Evolutionary conservation across 768 basidiomycete species (phyloP).

Genomic region (Rossbeevera mucosa): DNA sequence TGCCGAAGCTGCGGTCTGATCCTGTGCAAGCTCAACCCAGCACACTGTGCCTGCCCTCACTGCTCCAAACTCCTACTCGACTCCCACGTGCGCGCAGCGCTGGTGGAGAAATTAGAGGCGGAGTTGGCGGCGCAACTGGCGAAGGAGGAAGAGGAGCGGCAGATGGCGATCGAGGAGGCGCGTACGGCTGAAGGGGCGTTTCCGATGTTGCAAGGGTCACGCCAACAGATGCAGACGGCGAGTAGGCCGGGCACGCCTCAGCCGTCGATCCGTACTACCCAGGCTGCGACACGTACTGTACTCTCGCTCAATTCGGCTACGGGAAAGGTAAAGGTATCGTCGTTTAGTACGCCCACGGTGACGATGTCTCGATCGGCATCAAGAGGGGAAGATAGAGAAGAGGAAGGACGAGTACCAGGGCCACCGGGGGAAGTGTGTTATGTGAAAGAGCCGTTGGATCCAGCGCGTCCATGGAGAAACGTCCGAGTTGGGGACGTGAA

Average conservation of each 20-base stretch:
- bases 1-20: conserved; percentile 59
- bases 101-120: conserved; percentile 42
- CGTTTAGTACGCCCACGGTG: conserved; percentile 40
- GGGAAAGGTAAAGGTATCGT: conserved; percentile 49
- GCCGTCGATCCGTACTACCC: neutral
- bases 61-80: conserved; percentile 43
- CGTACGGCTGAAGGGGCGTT: conserved; percentile 56
- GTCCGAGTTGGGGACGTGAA: conserved; percentile 27
- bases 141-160: conserved; percentile 46
- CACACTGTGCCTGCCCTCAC: conserved; percentile 51
- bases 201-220: conserved; percentile 40
- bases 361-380: conserved; percentile 33
- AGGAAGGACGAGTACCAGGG: conserved; percentile 37
- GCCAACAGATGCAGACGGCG: neutral
- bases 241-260: neutral
- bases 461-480: conserved; percentile 43
- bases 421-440: conserved; percentile 37
- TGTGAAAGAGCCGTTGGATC: conserved; percentile 27
- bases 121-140: conserved; percentile 42
- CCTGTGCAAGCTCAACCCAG: conserved; percentile 55
- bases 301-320: conserved; percentile 53
- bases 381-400: conserved; percentile 32
- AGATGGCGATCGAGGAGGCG: conserved; percentile 44
- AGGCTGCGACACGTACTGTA: conserved; percentile 48
- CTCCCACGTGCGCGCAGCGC: conserved; percentile 25